Evolutionary conservation across 108 stramenopile species (phyloP), one percentile per base, ranked within the genome.

Genomic region (Stephanodiscus triporus): DNA sequence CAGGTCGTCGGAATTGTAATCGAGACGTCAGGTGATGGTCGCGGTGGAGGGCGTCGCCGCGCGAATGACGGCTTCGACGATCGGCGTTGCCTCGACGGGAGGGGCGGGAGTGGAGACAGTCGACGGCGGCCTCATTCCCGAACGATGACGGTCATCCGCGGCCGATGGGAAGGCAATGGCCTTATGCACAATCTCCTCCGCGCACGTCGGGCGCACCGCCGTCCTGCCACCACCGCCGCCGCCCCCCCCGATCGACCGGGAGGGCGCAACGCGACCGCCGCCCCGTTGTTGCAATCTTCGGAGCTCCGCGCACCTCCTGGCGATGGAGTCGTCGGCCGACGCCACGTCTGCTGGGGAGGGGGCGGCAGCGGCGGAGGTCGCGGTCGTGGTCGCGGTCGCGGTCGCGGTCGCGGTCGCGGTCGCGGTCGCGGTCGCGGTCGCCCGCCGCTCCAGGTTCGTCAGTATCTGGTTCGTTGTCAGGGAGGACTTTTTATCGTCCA

Each of bases 241-340:
- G 62, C 45, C 47, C 7, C 29, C 9, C 7, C 4, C 40, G 40
- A 9, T 36, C 40, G 40, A 9, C 6, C 2, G 32, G 10, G 69
- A 48, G 23, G 29, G 0, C 36, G 50, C 61, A 9, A 29, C 29
- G 27, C 9, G 16, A 10, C 16, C 13, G 13, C 27, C 27, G n/a
- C 56, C 56, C 32, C 72, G 51, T 66, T 76, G 63, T 40, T 80
- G 76, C 57, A 85, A 81, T 2, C 84, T 76, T 14, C 84, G 76
- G 22, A 85, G 48, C 50, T 85, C 84, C 17, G 84, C 84, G 17
- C 84, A 76, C 6, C 87, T 81, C 59, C 78, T 73, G n/a, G 87
- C 84, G 61, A 87, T 80, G 34, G 73, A 82, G 49, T 85, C 87
- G 45, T 71, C 80, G 10, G 48, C 48, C 48, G 27, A 53, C 17